Percentiles rank a stretch among this genome's conserved stretches.
phyloP scores from a whole-genome alignment of 768 basidiomycete genomes.

The Boletellus ananas region DNA sequence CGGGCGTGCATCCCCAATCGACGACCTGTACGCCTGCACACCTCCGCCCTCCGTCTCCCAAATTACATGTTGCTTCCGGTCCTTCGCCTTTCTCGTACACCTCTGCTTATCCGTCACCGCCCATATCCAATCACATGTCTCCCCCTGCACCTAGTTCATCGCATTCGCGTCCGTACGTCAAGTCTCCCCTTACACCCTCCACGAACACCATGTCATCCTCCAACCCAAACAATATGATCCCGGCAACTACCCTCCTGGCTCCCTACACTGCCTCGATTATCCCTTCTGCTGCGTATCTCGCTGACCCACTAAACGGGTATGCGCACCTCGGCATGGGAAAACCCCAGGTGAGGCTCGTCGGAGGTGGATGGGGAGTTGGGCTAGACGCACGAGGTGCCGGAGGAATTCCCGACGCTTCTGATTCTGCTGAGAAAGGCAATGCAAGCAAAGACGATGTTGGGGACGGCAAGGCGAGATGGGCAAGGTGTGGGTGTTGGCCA shows the following conservation, averaged over 20 bases:
- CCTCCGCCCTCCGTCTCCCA: constrained; percentile 29
- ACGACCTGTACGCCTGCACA: constrained; percentile 21
- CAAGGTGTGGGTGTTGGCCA: constrained; percentile 52
- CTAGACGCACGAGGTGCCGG: constrained; percentile 78
- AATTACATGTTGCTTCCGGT: constrained; percentile 22
- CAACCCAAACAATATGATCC: constrained; percentile 54
- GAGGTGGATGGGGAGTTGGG: constrained; percentile 71
- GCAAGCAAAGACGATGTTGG: constrained; percentile 36
- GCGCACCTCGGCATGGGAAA: constrained; percentile 79
- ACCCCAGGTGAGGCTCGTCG: constrained; percentile 75
- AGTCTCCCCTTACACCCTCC: constrained; percentile 33
- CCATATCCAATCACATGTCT: constrained; percentile 23
- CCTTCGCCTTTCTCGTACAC: constrained; percentile 18
- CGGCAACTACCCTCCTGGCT: constrained; percentile 53
- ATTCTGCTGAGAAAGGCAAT: constrained; percentile 18
- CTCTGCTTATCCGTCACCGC: constrained; percentile 25
- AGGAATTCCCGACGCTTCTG: constrained; percentile 28
- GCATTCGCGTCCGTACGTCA: constrained; percentile 14
- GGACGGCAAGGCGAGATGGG: constrained; percentile 47
- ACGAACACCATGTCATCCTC: constrained; percentile 36
- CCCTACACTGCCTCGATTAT: constrained; percentile 63
- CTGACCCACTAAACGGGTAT: constrained; percentile 85
- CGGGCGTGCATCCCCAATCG: constrained; percentile 5
- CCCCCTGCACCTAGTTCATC: constrained; percentile 20
- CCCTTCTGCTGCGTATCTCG: constrained; percentile 64